Evolutionary conservation across 768 basidiomycete species (phyloP).

Genomic region (Mycena albidolilacea): DNA sequence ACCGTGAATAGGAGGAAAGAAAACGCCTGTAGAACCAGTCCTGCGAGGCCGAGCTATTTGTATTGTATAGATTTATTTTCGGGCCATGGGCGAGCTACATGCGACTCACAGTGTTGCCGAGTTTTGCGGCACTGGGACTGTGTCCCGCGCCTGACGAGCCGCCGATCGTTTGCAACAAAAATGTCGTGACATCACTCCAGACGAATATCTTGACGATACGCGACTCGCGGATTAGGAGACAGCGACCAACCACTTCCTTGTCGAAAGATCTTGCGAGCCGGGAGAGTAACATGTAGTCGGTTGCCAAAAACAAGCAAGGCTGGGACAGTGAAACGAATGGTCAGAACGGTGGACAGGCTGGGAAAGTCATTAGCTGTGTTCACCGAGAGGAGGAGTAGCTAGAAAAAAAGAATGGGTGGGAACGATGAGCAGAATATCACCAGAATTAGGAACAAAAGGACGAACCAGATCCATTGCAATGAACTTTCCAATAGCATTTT

Average conservation of each 20-base stretch:
- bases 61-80: neutral
- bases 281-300: constrained; percentile 67
- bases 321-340: neutral
- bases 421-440: too few species aligned
- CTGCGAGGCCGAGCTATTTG: constrained; percentile 56
- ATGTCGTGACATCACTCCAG: constrained; percentile 62
- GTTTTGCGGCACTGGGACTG: constrained; percentile 44
- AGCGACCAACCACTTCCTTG: constrained; percentile 52
- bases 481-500: constrained; percentile 9
- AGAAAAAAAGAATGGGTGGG: neutral
- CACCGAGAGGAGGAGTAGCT: constrained; percentile 36
- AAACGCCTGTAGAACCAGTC: constrained; percentile 57
- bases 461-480: constrained; percentile 28
- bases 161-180: constrained; percentile 63
- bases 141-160: constrained; percentile 36
- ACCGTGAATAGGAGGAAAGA: constrained; percentile 56
- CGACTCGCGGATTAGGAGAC: constrained; percentile 55
- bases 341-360: neutral
- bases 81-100: constrained; percentile 37
- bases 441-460: neutral
- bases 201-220: constrained; percentile 65
- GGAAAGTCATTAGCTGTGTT: neutral
- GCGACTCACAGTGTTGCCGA: constrained; percentile 40
- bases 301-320: constrained; percentile 72
- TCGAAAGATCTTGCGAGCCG: constrained; percentile 53